These are phyloP conservation scores for Physcomitrium patens DNA, from an alignment of 225 moss, liverwort and hornwort genomes.

Conservation along the genomic window DNA sequence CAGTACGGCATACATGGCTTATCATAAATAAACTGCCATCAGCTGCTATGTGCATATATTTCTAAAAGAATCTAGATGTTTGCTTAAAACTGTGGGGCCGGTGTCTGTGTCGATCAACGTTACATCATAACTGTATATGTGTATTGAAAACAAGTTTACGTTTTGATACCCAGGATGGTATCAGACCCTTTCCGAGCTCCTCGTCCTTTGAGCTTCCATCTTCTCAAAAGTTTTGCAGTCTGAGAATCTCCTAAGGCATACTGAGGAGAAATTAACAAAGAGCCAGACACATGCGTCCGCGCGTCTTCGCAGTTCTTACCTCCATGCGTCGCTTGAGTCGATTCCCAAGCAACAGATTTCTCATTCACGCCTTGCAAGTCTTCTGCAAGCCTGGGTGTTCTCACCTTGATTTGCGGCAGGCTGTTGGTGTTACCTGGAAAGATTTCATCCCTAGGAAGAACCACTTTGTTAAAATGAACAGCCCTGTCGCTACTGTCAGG, in stretches of 20 bases:
- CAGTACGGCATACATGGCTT: too few relatives aligned
- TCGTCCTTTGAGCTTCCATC: conserved; percentile 44
- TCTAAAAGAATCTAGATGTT: too few relatives aligned
- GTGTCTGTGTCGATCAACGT: too few relatives aligned
- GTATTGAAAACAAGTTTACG: neutral
- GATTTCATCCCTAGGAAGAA: conserved; percentile 51
- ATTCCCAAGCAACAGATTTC: conserved; percentile 43
- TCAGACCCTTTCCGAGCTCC: conserved; percentile 34
- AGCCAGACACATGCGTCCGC: conserved; percentile 26
- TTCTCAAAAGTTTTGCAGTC: conserved; percentile 40
- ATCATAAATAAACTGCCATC: too few relatives aligned
- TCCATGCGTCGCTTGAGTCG: conserved; percentile 35
- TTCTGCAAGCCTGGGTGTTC: conserved; percentile 36
- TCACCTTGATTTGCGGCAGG: conserved; percentile 50
- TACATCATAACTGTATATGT: too few relatives aligned
- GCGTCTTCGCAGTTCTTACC: conserved; percentile 26
- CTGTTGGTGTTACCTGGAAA: conserved; percentile 56
- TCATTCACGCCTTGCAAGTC: conserved; percentile 30
- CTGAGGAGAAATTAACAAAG: conserved; percentile 47
- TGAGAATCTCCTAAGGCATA: conserved; percentile 37
- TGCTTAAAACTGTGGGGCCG: too few relatives aligned
- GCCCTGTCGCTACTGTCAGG: conserved; percentile 36
- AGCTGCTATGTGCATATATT: too few relatives aligned
- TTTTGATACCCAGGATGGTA: conserved; percentile 41
- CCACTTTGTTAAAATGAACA: conserved; percentile 23